Percentiles rank a stretch among this genome's conserved stretches.
Conservation (phyloP, 129 eudicot species). For the Artemisia argyi region DNA sequence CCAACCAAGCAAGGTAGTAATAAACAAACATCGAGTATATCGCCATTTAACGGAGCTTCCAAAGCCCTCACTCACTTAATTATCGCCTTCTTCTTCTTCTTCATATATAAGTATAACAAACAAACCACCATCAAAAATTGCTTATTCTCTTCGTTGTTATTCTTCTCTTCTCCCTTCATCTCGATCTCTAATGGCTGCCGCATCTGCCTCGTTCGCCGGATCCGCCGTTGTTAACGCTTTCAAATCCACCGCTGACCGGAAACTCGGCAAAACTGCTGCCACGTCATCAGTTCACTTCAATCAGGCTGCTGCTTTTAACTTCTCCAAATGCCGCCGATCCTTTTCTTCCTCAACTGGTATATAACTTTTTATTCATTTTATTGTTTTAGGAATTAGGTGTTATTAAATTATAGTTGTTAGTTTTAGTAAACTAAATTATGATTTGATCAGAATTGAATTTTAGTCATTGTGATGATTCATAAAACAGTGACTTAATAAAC, state of each 20-base stretch:
- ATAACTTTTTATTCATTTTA: background rate
- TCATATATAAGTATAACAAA: background rate
- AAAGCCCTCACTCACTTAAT: background rate
- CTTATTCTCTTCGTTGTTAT: slow-evolving; percentile 30
- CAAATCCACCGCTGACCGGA: slow-evolving; percentile 40
- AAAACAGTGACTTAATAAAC: too few relatives aligned
- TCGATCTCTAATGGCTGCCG: slow-evolving; percentile 51
- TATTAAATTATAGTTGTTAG: background rate
- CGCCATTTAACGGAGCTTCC: slow-evolving; percentile 37
- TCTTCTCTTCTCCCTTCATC: slow-evolving; percentile 20
- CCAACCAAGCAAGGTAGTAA: too few relatives aligned
- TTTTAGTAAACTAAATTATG: background rate
- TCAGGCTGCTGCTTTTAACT: slow-evolving; percentile 23
- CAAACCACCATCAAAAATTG: background rate
- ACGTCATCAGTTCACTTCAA: slow-evolving; percentile 31
- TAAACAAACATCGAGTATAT: background rate
- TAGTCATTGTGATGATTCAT: too few relatives aligned
- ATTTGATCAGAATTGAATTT: too few relatives aligned
- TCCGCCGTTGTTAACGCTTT: slow-evolving; percentile 46
- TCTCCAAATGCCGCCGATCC: slow-evolving; percentile 48
- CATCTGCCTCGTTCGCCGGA: slow-evolving; percentile 58
- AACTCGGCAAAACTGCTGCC: slow-evolving; percentile 14
- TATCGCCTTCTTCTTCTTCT: background rate
- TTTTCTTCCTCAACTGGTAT: slow-evolving; percentile 52
- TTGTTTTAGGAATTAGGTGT: background rate